These are phyloP conservation scores for Pseudocercospora macadamiae DNA, from an alignment of 2,329 filamentous ascomycete genomes.

Conservation along the genomic window DNA sequence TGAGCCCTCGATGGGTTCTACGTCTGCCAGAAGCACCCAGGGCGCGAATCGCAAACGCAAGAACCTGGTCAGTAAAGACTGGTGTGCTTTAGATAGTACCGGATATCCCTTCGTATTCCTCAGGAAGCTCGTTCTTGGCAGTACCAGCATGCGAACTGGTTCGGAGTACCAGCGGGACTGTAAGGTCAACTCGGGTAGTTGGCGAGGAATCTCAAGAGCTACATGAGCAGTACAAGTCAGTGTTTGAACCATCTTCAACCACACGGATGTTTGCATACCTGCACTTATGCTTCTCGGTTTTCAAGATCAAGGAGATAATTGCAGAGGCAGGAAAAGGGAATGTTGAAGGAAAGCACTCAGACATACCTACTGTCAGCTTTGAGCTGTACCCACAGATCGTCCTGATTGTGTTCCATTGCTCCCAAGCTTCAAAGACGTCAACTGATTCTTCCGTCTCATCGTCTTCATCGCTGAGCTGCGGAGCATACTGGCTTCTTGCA, in stretches of 20 bases:
- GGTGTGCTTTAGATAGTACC: slow-evolving; percentile 61
- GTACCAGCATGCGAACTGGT: slow-evolving; percentile 59
- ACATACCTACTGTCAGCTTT: slow-evolving; percentile 81
- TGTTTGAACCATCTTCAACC: not conserved
- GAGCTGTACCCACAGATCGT: slow-evolving; percentile 82
- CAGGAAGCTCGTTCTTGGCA: slow-evolving; percentile 58
- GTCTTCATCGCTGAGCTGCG: slow-evolving; percentile 22
- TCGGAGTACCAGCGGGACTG: slow-evolving; percentile 67
- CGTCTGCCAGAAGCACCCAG: slow-evolving; percentile 63
- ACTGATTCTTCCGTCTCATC: slow-evolving; percentile 27
- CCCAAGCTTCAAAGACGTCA: slow-evolving; percentile 78
- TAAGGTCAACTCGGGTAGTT: slow-evolving; percentile 59
- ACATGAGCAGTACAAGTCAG: slow-evolving; percentile 6
- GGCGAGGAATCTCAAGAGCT: slow-evolving; percentile 63
- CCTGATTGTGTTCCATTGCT: slow-evolving; percentile 88
- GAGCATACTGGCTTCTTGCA: slow-evolving; percentile 40
- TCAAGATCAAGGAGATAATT: not conserved
- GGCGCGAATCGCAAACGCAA: slow-evolving; percentile 61
- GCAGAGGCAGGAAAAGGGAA: not conserved
- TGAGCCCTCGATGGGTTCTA: slow-evolving; percentile 51
- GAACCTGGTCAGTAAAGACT: slow-evolving; percentile 59
- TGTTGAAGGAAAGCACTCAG: slow-evolving; percentile 5
- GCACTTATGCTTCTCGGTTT: not conserved
- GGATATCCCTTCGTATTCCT: slow-evolving; percentile 62
- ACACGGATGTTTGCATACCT: slow-evolving; percentile 11